These are phyloP conservation scores for Phytophthora cactorum DNA, from an alignment of 352 stramenopile species.

Conservation along the genomic window DNA sequence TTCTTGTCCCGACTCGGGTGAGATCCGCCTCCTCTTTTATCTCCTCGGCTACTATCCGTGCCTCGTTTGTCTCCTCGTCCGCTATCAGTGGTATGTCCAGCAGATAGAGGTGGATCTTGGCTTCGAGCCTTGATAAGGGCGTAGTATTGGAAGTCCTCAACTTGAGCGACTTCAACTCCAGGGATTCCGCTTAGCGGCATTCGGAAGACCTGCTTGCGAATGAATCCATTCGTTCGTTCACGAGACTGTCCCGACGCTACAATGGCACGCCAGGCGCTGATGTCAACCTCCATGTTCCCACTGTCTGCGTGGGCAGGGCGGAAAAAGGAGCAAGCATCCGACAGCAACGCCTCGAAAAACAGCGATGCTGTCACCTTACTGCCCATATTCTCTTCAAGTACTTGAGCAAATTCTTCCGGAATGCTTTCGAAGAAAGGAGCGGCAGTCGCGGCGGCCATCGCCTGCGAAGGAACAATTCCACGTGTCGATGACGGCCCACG, in stretches of 20 bases:
- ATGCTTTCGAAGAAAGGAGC: conserved; percentile 61
- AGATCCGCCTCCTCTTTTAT: conserved; percentile 20
- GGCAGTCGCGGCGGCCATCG: conserved; percentile 20
- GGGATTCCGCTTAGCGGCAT: conserved; percentile 64
- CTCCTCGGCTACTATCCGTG: conserved; percentile 15
- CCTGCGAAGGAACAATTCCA: conserved; percentile 10
- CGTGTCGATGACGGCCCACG: conserved; percentile 6
- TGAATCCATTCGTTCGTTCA: conserved; percentile 26
- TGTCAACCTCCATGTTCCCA: conserved; percentile 68
- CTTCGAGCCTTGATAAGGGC: conserved; percentile 34
- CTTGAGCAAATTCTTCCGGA: conserved; percentile 47
- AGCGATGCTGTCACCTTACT: conserved; percentile 49
- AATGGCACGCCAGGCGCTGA: conserved; percentile 53
- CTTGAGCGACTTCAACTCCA: conserved; percentile 46
- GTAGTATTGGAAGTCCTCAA: conserved; percentile 75
- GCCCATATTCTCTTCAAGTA: conserved; percentile 52
- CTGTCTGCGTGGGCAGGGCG: conserved; percentile 38
- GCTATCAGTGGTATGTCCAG: conserved; percentile 3
- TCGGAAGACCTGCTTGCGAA: conserved; percentile 64
- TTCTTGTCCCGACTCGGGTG: conserved; percentile 30
- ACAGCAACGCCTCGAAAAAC: conserved; percentile 66
- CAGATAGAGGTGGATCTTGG: neutral
- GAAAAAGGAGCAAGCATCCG: conserved; percentile 64
- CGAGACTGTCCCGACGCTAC: conserved; percentile 14
- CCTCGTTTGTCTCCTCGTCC: neutral